These are phyloP conservation scores for Chrysoporthe cubensis DNA, from an alignment of 2,329 filamentous ascomycete species.

Conservation along the genomic window DNA sequence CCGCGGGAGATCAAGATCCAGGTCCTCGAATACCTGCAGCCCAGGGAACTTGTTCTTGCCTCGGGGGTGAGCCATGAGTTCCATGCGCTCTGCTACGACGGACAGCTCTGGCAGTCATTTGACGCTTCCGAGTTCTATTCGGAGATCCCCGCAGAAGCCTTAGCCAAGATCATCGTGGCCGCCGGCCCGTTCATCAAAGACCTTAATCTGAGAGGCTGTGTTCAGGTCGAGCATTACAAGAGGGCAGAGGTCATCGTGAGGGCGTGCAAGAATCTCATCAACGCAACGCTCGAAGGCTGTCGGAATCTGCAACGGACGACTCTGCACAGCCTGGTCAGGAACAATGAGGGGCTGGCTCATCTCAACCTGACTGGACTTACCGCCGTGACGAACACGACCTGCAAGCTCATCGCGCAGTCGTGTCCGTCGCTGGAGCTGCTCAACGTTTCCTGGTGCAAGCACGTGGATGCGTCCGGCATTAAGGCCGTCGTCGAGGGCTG, in stretches of 20 bases:
- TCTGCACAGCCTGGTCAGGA: constrained; percentile 73
- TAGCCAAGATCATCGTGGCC: constrained; percentile 81
- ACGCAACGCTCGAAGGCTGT: constrained; percentile 87
- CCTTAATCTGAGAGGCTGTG: constrained; percentile 87
- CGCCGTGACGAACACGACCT: constrained; percentile 79
- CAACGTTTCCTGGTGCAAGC: constrained; percentile 92
- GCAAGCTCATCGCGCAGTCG: constrained; percentile 81
- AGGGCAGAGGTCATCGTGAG: constrained; percentile 76
- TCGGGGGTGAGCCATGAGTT: constrained; percentile 80
- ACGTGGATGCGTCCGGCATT: constrained; percentile 79
- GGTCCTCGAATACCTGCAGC: constrained; percentile 75
- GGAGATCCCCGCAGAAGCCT: constrained; percentile 80
- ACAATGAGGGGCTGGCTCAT: constrained; percentile 77
- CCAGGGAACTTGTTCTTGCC: constrained; percentile 78
- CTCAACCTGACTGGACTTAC: constrained; percentile 84
- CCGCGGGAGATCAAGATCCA: constrained; percentile 81
- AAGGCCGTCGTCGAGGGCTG: constrained; percentile 75
- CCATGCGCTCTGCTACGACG: constrained; percentile 86
- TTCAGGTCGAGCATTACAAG: constrained; percentile 85
- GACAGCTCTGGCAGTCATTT: constrained; percentile 86
- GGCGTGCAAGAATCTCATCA: constrained; percentile 83
- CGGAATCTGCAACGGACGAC: constrained; percentile 79
- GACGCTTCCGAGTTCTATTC: constrained; percentile 87
- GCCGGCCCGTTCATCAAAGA: constrained; percentile 91
- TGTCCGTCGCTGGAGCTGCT: constrained; percentile 82